These are phyloP conservation scores for Aureobasidium uvarum DNA, from an alignment of 2,329 filamentous ascomycete genomes.

Conservation along the genomic window DNA sequence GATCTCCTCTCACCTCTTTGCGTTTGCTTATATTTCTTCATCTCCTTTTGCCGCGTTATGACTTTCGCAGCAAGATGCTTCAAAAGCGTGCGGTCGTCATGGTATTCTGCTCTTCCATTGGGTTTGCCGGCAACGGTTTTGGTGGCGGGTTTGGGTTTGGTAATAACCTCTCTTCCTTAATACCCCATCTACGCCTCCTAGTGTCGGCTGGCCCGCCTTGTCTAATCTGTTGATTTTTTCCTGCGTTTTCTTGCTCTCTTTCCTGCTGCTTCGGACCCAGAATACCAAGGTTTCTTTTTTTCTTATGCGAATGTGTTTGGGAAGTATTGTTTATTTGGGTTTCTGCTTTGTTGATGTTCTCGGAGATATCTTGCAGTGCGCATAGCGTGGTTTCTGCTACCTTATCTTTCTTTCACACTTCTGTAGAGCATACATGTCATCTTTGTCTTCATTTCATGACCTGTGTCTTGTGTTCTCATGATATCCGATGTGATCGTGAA, in stretches of 20 bases:
- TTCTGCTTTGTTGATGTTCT: constrained; percentile 16
- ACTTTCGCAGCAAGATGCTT: constrained; percentile 8
- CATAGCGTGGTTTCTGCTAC: constrained; percentile 29
- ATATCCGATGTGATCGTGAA: background rate
- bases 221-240: constrained; percentile 30
- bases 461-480: background rate
- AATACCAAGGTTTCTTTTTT: constrained; percentile 36
- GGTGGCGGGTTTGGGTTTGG: constrained; percentile 11
- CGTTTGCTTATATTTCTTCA: background rate
- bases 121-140: constrained; percentile 23
- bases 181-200: constrained; percentile 22
- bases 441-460: background rate
- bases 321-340: constrained; percentile 16
- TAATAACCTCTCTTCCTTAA: constrained; percentile 27
- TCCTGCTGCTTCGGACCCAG: constrained; percentile 32
- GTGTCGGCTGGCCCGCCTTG: constrained; percentile 41
- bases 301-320: constrained; percentile 7
- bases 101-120: constrained; percentile 25
- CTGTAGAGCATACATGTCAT: constrained; percentile 25
- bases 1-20: constrained; percentile 18
- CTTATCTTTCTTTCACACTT: background rate
- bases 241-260: constrained; percentile 28
- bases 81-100: constrained; percentile 22
- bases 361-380: constrained; percentile 23
- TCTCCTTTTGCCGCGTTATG: constrained; percentile 19